Evolutionary conservation across 208 protist species (phyloP).

Genomic region (Herpetomonas samuelpessoai): DNA sequence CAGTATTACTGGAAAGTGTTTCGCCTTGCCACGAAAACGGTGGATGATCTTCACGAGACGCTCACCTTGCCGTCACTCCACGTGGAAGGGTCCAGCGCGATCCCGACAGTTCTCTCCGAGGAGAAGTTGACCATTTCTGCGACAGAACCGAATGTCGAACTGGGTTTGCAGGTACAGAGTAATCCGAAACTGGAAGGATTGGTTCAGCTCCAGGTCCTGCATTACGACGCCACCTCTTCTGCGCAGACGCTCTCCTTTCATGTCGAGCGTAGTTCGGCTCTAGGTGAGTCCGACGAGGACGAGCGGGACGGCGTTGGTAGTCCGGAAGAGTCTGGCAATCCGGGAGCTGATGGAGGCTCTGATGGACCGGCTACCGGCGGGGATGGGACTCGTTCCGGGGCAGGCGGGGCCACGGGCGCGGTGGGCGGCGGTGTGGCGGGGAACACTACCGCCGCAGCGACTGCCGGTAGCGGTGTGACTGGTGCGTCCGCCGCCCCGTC

Average conservation of each 20-base stretch:
- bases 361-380: too few species aligned
- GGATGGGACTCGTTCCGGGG: too few species aligned
- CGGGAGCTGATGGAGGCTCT: too few species aligned
- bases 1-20: conserved; percentile 87
- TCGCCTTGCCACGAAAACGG: conserved; percentile 48
- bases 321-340: not conserved
- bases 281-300: conserved; percentile 2
- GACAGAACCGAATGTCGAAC: conserved; percentile 57
- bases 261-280: conserved; percentile 10
- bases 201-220: conserved; percentile 69
- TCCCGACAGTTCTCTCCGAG: conserved; percentile 53
- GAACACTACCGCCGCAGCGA: not conserved
- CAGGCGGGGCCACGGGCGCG: not conserved
- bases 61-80: conserved; percentile 56
- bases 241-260: conserved; percentile 51
- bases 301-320: conserved; percentile 1
- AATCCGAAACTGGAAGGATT: conserved; percentile 67
- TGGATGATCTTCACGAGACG: conserved; percentile 45
- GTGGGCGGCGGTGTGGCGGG: not conserved
- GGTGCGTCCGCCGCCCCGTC: not conserved
- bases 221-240: conserved; percentile 69
- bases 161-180: conserved; percentile 39
- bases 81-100: conserved; percentile 28
- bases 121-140: conserved; percentile 56
- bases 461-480: conserved; percentile 2